Base-by-base conservation (phyloP, 768 basidiomycete species). In the Lentinula raphanica region DNA sequence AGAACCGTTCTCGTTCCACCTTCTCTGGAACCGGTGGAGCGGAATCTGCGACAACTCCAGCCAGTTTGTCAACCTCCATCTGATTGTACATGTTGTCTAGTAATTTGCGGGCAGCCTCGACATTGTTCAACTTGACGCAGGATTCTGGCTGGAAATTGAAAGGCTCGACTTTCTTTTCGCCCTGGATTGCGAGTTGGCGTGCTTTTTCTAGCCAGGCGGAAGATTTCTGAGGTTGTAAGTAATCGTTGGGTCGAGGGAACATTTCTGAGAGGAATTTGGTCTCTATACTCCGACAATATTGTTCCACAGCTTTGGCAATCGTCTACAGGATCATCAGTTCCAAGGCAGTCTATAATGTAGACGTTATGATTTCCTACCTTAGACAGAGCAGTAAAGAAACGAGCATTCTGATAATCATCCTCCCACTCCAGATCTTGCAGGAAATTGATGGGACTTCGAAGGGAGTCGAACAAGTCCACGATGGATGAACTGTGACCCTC, bases 61-160 rank as follows among this genome's bases (percentile, higher is more conserved):
- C 81, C 58, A 94, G 81, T 66, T 86, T 86, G 74, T 99, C 97
- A 0, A 88, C 93, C 58, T 94, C 82, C 79, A 97, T 86, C 65
- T 93, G 88, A 51, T 81, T 86, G 70, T 98, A 98, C 82, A 98
- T 90, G 60, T 90, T 92, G 70, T 99, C 97, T 60, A 99, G 80
- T 48, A 97, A 79, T 60, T 85, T 85, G 29, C 94, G 85, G 1
- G 95, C 94, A 11, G 92, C 89, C 64, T 95, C 94, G 62, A 98
- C 86, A 70, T 98, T 98, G 77, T 99, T 99, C 51, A 98, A 81
- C 76, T 98, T 98, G 69, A 99, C 92, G 66, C 95, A 98, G 0
- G 93, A 94, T 74, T 96, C 85, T 0, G 94, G 82, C 50, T 82
- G 86, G 76, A 99, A 98, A 66, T 94, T 92, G 79, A 95, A 99